Conservation (phyloP, 352 stramenopile genomes). For the Pythium oligandrum region DNA sequence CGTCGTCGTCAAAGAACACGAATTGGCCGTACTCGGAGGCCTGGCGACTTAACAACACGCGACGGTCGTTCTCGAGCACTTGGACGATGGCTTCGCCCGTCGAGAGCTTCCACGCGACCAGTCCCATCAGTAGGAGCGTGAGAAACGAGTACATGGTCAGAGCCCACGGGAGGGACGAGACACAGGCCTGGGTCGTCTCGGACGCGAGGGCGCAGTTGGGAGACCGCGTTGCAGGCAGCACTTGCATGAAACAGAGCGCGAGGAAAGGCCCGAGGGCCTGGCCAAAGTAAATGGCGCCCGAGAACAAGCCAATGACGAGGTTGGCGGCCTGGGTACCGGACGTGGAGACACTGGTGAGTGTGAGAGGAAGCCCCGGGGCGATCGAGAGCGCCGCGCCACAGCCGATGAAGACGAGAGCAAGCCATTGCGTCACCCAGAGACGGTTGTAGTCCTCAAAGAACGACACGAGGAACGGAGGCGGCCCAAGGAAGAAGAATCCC, state of each 20-base stretch:
- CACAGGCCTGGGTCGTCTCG: slow-evolving; percentile 22
- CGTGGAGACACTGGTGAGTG: slow-evolving; percentile 44
- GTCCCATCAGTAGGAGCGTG: slow-evolving; percentile 24
- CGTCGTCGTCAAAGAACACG: slow-evolving; percentile 69
- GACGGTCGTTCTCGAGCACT: slow-evolving; percentile 32
- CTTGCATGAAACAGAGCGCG: slow-evolving; percentile 39
- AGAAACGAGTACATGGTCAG: slow-evolving; percentile 50
- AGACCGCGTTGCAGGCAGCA: slow-evolving; percentile 34
- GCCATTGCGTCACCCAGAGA: slow-evolving; percentile 48
- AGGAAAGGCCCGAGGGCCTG: slow-evolving; percentile 59
- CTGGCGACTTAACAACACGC: slow-evolving; percentile 46
- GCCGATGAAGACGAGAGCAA: slow-evolving; percentile 50
- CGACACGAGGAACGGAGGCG: slow-evolving; percentile 42
- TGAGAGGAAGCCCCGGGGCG: slow-evolving; percentile 50
- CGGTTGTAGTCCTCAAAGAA: slow-evolving; percentile 30
- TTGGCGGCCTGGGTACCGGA: slow-evolving; percentile 38
- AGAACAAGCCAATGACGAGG: slow-evolving; percentile 66
- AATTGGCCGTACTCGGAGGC: slow-evolving; percentile 72
- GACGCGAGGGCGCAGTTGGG: slow-evolving; percentile 32
- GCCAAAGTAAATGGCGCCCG: slow-evolving; percentile 59
- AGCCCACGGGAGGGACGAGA: slow-evolving; percentile 57
- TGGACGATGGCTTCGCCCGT: slow-evolving; percentile 25
- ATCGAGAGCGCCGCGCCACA: slow-evolving; percentile 54
- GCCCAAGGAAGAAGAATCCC: slow-evolving; percentile 57
- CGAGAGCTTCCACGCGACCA: slow-evolving; percentile 30